Percentiles rank a stretch among this genome's conserved stretches.
Evolutionary conservation across 2,329 filamentous ascomycete species (phyloP).

Genomic region (Chaetomium strumarium): DNA sequence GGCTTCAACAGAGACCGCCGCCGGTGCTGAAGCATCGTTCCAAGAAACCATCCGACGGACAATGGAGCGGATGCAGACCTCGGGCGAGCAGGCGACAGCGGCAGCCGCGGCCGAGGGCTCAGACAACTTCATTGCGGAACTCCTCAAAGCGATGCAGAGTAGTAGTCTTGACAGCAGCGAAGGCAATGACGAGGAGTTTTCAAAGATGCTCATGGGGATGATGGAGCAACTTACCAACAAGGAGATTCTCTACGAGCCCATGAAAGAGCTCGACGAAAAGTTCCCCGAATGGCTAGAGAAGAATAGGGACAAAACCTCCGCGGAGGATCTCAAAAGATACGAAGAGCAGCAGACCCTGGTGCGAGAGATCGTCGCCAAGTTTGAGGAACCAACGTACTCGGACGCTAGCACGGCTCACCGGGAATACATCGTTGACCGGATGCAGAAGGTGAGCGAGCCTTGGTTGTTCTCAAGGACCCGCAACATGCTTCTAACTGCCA

Average conservation of each 20-base stretch:
- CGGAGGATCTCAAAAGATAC: slow-evolving; percentile 74
- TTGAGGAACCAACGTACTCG: slow-evolving; percentile 74
- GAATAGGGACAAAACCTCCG: slow-evolving; percentile 59
- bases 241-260: slow-evolving; percentile 95
- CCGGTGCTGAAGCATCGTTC: slow-evolving; percentile 59
- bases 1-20: slow-evolving; percentile 16
- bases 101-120: slow-evolving; percentile 61
- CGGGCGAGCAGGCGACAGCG: slow-evolving; percentile 77
- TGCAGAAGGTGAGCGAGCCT: slow-evolving; percentile 76
- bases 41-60: slow-evolving; percentile 89
- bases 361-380: slow-evolving; percentile 79
- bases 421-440: slow-evolving; percentile 91
- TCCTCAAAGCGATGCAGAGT: slow-evolving; percentile 81
- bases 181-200: slow-evolving; percentile 74
- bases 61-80: slow-evolving; percentile 93
- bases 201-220: slow-evolving; percentile 93
- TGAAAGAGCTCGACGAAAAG: slow-evolving; percentile 93
- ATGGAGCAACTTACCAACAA: slow-evolving; percentile 99
- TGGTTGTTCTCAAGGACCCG: background rate
- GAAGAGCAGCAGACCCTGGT: slow-evolving; percentile 75
- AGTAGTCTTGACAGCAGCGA: slow-evolving; percentile 45
- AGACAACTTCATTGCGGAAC: slow-evolving; percentile 82
- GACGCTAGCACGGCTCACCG: slow-evolving; percentile 77
- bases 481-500: background rate
- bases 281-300: slow-evolving; percentile 84